Conservation (phyloP, 2,329 filamentous ascomycete species). For the Aspergillus sp. region DNA sequence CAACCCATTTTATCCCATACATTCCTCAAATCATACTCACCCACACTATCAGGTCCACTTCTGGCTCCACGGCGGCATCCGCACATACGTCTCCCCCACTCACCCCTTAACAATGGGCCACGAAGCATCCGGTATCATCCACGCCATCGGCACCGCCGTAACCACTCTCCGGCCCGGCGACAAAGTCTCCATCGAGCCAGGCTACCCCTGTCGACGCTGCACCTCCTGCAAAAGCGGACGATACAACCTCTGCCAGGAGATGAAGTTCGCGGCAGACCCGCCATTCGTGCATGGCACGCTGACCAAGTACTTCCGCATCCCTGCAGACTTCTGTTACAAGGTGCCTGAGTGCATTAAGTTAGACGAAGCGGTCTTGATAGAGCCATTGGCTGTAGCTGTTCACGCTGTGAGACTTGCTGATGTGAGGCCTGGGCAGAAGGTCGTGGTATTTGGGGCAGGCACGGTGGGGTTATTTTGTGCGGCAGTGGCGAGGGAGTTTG, state of each 20-base stretch:
- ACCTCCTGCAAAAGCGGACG: constrained; percentile 38
- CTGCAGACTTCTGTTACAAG: constrained; percentile 44
- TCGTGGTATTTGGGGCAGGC: constrained; percentile 68
- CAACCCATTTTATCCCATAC: background rate
- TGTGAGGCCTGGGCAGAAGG: constrained; percentile 42
- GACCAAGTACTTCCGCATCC: constrained; percentile 38
- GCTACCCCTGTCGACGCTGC: constrained; percentile 39
- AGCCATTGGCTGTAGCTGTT: constrained; percentile 53
- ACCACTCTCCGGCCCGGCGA: constrained; percentile 31
- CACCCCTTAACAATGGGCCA: constrained; percentile 37
- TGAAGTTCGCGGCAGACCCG: constrained; percentile 46
- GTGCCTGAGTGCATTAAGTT: constrained; percentile 41
- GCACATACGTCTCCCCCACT: constrained; percentile 27
- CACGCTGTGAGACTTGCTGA: constrained; percentile 46
- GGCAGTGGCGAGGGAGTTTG: constrained; percentile 76
- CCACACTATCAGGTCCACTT: constrained; percentile 37
- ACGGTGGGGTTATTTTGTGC: constrained; percentile 83
- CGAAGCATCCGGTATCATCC: constrained; percentile 35
- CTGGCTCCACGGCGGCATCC: constrained; percentile 41
- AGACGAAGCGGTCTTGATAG: constrained; percentile 50
- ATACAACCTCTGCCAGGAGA: constrained; percentile 46
- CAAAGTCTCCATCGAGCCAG: constrained; percentile 39
- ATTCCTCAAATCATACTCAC: background rate
- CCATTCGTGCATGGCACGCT: constrained; percentile 43
- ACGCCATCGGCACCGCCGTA: constrained; percentile 29